Evolutionary conservation across 1,284 basidiomycete species (phyloP), one percentile per base, ranked within the genome.

Genomic region (Pseudomicrostroma phylloplanum): DNA sequence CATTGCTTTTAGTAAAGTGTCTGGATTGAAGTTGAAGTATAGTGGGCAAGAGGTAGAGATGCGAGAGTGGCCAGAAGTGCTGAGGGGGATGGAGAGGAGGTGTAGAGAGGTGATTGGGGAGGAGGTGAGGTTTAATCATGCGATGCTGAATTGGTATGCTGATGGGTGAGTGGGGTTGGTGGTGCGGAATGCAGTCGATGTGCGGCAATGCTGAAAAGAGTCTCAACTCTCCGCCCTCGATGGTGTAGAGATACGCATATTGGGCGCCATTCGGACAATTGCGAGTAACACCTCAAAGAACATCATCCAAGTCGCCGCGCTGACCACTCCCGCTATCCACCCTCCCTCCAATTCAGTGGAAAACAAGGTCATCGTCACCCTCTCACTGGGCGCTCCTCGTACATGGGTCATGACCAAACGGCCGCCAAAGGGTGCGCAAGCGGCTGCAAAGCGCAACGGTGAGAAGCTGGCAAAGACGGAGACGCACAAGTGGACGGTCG

Each of bases 61-160:
- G 73, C 77, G 82, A 57, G 69, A 80, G 0, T 83, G 83, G 42
- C 81, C 83, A 1, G 70, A 72, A 0, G 59, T 82, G 1, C 68
- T 84, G 2, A 65, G 74, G 26, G 68, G 72, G 25, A 83, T 84
- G 40, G 78, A 81, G 41, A 63, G 67, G 6, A 55, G 64, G 26
- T 75, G 85, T 2, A 63, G 64, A 2, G 67, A 66, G 0, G 71
- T 68, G 17, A 64, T 85, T 3, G 82, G 81, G 0, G 54, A 60
- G 2, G 65, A 73, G n/a, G 81, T 82, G 6, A 69, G 64, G 26
- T 85, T 85, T 77, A 84, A 84, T 59, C 83, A 84, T 65, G 79
- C 80, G 63, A 82, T 85, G 83, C 72, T 84, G 66, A 85, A 85
- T 61, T 71, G 77, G 21, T 85, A 84, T 68, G 82, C 82, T 57